phyloP scores from a whole-genome alignment of 306 rosid species.

The Cicer bijugum region DNA sequence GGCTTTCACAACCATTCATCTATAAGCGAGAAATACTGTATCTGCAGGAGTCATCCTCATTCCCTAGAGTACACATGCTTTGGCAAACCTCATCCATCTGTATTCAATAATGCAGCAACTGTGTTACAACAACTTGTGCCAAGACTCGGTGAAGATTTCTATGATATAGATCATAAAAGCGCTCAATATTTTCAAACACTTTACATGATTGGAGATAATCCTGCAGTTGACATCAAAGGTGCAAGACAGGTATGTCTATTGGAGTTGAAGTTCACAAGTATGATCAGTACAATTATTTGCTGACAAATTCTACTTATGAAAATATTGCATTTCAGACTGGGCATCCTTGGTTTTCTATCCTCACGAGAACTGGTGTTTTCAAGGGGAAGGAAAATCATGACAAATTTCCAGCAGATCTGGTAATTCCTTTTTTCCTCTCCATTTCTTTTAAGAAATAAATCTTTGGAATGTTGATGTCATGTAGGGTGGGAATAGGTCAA shows the following conservation, averaged over 20 bases:
- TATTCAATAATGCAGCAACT: conserved; percentile 79
- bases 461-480: conserved; percentile 4
- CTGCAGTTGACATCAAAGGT: conserved; percentile 83
- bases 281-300: conserved; percentile 20
- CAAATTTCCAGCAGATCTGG: conserved; percentile 60
- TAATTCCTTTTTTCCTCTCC: conserved; percentile 17
- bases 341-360: conserved; percentile 94
- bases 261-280: conserved; percentile 31
- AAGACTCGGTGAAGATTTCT: conserved; percentile 34
- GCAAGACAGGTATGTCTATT: conserved; percentile 67
- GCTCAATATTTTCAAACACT: conserved; percentile 60
- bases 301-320: conserved; percentile 17
- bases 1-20: conserved; percentile 4
- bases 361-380: conserved; percentile 90
- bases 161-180: conserved; percentile 39
- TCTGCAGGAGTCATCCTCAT: conserved; percentile 64
- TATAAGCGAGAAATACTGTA: conserved; percentile 30
- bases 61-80: conserved; percentile 70
- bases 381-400: conserved; percentile 82
- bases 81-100: conserved; percentile 86
- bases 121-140: conserved; percentile 61
- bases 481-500: no score
- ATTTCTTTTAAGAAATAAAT: not conserved
- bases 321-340: conserved; percentile 66
- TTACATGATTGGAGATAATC: conserved; percentile 96